Evolutionary conservation across 805 yeast species (phyloP), one percentile per base, ranked within the genome.

Genomic region (Torulaspora franciscae): DNA sequence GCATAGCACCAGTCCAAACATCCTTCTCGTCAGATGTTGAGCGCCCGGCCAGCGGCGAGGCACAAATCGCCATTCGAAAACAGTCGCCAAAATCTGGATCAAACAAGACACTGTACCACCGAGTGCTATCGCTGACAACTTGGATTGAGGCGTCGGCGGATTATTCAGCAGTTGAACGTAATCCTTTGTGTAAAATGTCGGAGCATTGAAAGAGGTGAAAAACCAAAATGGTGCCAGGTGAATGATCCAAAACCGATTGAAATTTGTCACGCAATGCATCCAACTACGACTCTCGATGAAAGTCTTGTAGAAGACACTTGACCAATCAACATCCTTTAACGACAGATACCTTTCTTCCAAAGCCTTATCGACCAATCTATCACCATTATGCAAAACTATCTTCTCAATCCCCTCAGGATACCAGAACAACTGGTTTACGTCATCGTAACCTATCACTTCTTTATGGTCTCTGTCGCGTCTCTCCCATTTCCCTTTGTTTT

Each of bases 391-490:
- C 26, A 83, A 59, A 2, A 66, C 65, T 14, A 88, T 72, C 40
- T 73, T 72, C 49, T 78, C 79, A 42, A 88, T 68, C 0, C 93
- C 88, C 49, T 79, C 75, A 3, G 79, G 72, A 54, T 83, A 80
- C 96, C 96, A 88, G 58, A 88, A 88, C 30, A 84, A 68, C 57
- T 88, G 96, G 59, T 88, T 88, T 62, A 88, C 80, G 62, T 88
- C 96, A 67, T 88, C 96, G 62, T 88, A 88, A 0, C 96, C 96
- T 47, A 88, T 80, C 4, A 78, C 77, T 23, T 75, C 67, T 11
- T 78, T 72, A 58, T 88, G 93, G 66, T 87, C 93, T 54, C 75
- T 75, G 57, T 80, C 89, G 49, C 80, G 77, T 64, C 80, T 77
- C 29, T 74, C 71, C 67, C 74, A 79, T 42, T 67, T 68, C 3